phyloP scores from a whole-genome alignment of 257 asterid genomes.

The Solanum virginianum region DNA sequence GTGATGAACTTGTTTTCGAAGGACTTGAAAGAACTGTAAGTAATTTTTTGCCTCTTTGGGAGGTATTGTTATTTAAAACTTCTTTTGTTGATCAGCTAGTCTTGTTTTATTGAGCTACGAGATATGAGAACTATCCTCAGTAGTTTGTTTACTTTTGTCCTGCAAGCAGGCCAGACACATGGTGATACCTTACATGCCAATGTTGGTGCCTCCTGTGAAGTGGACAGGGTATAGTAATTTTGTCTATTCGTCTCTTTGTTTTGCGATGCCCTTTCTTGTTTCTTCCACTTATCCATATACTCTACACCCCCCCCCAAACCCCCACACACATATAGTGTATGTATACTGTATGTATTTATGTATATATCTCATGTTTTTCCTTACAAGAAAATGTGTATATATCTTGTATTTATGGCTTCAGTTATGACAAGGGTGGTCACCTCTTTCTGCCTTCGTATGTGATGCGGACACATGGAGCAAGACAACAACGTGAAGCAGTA shows the following conservation, averaged over 20 bases:
- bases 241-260: neutral
- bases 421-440: slow-evolving; percentile 91
- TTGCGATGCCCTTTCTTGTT: neutral
- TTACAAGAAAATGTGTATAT: neutral
- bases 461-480: slow-evolving; percentile 96
- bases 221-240: slow-evolving; percentile 63
- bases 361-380: neutral
- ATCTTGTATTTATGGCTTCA: slow-evolving; percentile 10
- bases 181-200: slow-evolving; percentile 98
- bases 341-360: neutral
- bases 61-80: neutral
- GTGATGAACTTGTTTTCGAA: slow-evolving; percentile 70
- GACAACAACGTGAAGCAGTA: slow-evolving; percentile 80
- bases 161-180: slow-evolving; percentile 77
- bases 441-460: slow-evolving; percentile 75
- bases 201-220: slow-evolving; percentile 88
- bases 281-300: neutral
- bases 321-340: too few species aligned
- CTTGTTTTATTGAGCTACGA: neutral
- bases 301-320: too few species aligned
- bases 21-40: slow-evolving; percentile 90
- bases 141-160: neutral
- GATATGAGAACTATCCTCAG: neutral
- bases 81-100: neutral
- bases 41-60: neutral